phyloP scores from a whole-genome alignment of 139 green algal genomes.

The Cymbomonas tetramitiformis region DNA sequence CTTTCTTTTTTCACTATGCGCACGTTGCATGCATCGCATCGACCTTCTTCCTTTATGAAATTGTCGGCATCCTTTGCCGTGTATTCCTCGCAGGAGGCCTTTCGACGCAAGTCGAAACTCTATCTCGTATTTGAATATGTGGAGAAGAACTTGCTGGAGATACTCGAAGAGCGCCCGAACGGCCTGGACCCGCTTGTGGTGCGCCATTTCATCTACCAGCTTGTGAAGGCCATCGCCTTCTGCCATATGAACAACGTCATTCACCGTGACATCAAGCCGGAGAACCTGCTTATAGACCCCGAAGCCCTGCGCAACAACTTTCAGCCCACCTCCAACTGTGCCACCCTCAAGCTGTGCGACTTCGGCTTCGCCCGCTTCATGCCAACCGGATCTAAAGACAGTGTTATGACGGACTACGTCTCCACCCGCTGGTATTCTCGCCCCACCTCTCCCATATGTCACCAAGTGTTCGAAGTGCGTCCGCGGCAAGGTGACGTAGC shows the following conservation, averaged over 20 bases:
- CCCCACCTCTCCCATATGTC: no score
- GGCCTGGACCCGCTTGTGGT: conserved; percentile 22
- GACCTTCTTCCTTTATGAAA: no score
- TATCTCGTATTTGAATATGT: conserved; percentile 88
- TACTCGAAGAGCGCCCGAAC: conserved; percentile 47
- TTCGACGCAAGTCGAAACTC: conserved; percentile 58
- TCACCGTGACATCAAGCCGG: conserved; percentile 66
- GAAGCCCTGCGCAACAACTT: no score
- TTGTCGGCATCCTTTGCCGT: no score
- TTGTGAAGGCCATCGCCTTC: conserved; percentile 50
- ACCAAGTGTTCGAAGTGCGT: no score
- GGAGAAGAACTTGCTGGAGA: conserved; percentile 61
- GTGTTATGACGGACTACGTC: conserved; percentile 68
- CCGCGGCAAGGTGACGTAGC: no score
- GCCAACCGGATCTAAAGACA: conserved; percentile 3
- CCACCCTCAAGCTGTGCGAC: conserved; percentile 73
- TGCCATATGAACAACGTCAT: conserved; percentile 51
- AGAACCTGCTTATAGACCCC: conserved; percentile 58
- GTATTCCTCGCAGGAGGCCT: conserved; percentile 56
- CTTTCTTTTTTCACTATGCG: background rate
- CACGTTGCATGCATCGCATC: conserved; percentile 7
- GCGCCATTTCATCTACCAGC: conserved; percentile 51
- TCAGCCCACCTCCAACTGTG: no score
- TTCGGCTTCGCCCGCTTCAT: conserved; percentile 77
- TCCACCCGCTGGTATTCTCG: conserved; percentile 85